Conservation (phyloP, 2,329 filamentous ascomycete genomes). For the Pseudocercospora musae region DNA sequence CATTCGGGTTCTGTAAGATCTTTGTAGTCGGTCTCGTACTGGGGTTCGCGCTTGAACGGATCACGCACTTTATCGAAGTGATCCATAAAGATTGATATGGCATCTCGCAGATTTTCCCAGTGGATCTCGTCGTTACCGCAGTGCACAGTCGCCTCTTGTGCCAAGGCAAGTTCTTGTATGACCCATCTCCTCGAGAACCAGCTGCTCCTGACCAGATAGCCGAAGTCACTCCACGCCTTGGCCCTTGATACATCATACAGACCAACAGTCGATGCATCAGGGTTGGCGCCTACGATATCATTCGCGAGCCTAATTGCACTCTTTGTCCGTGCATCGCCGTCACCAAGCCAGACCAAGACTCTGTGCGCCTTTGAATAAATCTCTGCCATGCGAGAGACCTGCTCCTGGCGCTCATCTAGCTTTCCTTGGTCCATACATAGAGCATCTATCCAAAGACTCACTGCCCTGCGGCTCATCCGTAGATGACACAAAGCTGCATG, state of each 20-base stretch:
- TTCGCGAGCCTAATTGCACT: conserved; percentile 5
- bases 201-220: conserved; percentile 6
- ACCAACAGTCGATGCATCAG: not conserved
- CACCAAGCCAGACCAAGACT: conserved; percentile 18
- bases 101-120: conserved; percentile 15
- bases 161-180: conserved; percentile 18
- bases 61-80: conserved; percentile 6
- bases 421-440: not conserved
- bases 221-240: conserved; percentile 5
- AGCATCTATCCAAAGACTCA: conserved; percentile 18
- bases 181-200: conserved; percentile 21
- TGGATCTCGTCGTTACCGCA: conserved; percentile 1
- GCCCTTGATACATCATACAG: not conserved
- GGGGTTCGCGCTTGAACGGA: not conserved
- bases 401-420: conserved; percentile 10
- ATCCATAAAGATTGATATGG: conserved; percentile 6
- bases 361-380: conserved; percentile 12
- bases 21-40: not conserved
- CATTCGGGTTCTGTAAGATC: not conserved
- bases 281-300: not conserved
- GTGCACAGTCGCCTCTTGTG: conserved; percentile 7
- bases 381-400: conserved; percentile 14
- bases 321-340: not conserved
- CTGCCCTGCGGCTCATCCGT: not conserved
- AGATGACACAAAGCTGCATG: not conserved